phyloP scores from a whole-genome alignment of 129 eudicot genomes.

The Silybum marianum region DNA sequence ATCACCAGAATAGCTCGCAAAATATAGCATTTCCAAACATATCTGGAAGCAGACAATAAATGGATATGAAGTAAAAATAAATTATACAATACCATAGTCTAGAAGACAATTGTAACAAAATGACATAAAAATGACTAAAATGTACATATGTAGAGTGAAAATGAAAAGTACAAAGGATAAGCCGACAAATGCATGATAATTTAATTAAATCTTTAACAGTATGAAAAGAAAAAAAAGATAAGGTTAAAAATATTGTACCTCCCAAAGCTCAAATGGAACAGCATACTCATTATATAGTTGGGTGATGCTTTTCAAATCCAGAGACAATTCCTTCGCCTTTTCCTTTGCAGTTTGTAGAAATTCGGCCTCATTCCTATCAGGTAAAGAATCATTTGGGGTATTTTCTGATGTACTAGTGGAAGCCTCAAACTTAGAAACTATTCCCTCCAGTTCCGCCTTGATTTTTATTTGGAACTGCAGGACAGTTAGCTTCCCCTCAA shows the following conservation, averaged over 20 bases:
- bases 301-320: slow-evolving; percentile 85
- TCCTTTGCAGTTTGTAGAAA: slow-evolving; percentile 41
- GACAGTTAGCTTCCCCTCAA: slow-evolving; percentile 93
- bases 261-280: slow-evolving; percentile 97
- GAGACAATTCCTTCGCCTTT: slow-evolving; percentile 77
- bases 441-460: slow-evolving; percentile 70
- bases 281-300: slow-evolving; percentile 96
- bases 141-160: not conserved
- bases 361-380: slow-evolving; percentile 41
- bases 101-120: too few species aligned
- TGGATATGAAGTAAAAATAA: not conserved
- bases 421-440: slow-evolving; percentile 62
- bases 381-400: slow-evolving; percentile 38
- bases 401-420: slow-evolving; percentile 57
- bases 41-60: slow-evolving; percentile 47
- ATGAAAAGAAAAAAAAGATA: not conserved
- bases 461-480: slow-evolving; percentile 86
- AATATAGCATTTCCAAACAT: slow-evolving; percentile 92
- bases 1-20: slow-evolving; percentile 94
- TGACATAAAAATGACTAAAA: not conserved
- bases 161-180: too few species aligned
- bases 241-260: slow-evolving; percentile 48
- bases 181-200: too few species aligned
- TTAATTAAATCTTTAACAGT: too few species aligned
- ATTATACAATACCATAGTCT: not conserved